phyloP scores from a whole-genome alignment of 148 eudicot genomes.

The Camellia japonica region DNA sequence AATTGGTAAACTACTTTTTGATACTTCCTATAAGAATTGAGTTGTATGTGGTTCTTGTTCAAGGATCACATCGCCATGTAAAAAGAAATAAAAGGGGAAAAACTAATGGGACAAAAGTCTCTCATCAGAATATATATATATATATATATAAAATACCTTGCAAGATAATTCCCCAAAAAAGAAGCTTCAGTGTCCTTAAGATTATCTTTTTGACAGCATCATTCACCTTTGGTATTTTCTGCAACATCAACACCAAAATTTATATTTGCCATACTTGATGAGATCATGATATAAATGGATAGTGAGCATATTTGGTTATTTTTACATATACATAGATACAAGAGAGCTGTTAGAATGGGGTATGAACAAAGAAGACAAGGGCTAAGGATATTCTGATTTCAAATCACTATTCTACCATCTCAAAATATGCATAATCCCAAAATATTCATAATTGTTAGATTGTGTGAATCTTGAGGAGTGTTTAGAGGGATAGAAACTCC shows the following conservation, averaged over 20 bases:
- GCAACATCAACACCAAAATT: conserved; percentile 3
- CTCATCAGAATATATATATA: too few species aligned
- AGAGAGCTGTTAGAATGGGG: too few species aligned
- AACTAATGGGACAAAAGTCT: not conserved
- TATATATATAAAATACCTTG: conserved; percentile 30
- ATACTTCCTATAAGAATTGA: too few species aligned
- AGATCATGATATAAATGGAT: not conserved
- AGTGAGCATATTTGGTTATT: not conserved
- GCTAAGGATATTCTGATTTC: too few species aligned
- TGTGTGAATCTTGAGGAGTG: too few species aligned
- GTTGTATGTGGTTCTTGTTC: too few species aligned
- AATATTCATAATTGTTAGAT: too few species aligned
- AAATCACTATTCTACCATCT: too few species aligned
- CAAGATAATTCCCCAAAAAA: conserved; percentile 50
- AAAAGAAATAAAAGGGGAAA: not conserved
- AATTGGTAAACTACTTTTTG: not conserved
- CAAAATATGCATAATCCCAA: too few species aligned
- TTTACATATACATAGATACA: not conserved
- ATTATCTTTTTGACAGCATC: conserved; percentile 34
- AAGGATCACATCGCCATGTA: not conserved
- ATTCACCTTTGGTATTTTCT: conserved; percentile 37
- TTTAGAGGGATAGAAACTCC: too few species aligned
- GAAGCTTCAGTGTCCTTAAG: conserved; percentile 44
- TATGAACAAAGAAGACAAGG: not conserved
- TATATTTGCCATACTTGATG: not conserved